Base-by-base conservation (phyloP, 805 yeast species). In the Candida tammaniensis region DNA sequence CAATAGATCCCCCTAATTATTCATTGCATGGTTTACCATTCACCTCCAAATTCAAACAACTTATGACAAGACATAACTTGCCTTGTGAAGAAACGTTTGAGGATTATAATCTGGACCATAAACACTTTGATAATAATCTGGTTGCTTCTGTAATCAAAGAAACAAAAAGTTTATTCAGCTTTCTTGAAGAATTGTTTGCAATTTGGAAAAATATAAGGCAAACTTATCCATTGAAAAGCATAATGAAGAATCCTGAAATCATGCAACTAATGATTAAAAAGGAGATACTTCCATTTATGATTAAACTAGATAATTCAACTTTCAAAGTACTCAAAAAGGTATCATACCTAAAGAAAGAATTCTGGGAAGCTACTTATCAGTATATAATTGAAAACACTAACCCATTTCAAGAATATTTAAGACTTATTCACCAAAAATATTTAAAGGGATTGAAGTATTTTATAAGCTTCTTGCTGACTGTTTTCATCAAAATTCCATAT, bases 401-500 rank as follows among this genome's bases (percentile, higher is more conserved):
- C n/a, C n/a, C n/a, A n/a, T n/a, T n/a, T n/a, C n/a, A n/a, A n/a
- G n/a, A n/a, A n/a, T n/a, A n/a, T n/a, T n/a, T n/a, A n/a, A n/a
- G n/a, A n/a, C n/a, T n/a, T n/a, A n/a, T n/a, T n/a, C n/a, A n/a
- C n/a, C n/a, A n/a, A n/a, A n/a, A n/a, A n/a, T n/a, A n/a, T n/a
- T n/a, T n/a, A n/a, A n/a, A n/a, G n/a, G n/a, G n/a, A n/a, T n/a
- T n/a, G n/a, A n/a, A n/a, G n/a, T n/a, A n/a, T n/a, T n/a, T n/a
- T n/a, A n/a, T n/a, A n/a, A n/a, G n/a, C n/a, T n/a, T n/a, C n/a
- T n/a, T n/a, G n/a, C n/a, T n/a, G n/a, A n/a, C n/a, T n/a, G n/a
- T n/a, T n/a, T n/a, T n/a, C 14, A 8, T 46, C 4, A 34, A 41
- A 22, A 25, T 56, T 2, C 62, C 59, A 2, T 40, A 42, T 17